Evolutionary conservation across 805 yeast genomes (phyloP), one percentile per base, ranked within the genome.

Genomic region (Metschnikowia henanensis): DNA sequence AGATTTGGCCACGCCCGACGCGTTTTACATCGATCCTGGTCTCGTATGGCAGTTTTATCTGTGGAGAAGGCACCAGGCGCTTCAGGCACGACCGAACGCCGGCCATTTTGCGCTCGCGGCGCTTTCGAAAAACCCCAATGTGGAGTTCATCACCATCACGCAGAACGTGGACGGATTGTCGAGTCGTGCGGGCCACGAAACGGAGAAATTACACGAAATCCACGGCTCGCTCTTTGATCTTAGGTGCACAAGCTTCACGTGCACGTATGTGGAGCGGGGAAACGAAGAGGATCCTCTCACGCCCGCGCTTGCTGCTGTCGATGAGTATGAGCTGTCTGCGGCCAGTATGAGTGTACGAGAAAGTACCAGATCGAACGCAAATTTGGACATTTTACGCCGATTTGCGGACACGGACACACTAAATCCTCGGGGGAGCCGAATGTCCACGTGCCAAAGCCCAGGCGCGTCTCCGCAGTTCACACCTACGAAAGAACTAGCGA

Each of bases 1-100:
- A 35, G 96, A 89, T 57, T 69, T 90, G 34, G 96, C 96, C 6
- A 89, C 96, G 0, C 96, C 95, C 0, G 96, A 89, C 58, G 96
- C 96, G 5, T 89, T 90, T 60, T 77, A 81, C 46, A 70, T 72
- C 16, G 91, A 89, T 58, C 96, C 97, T 0, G 87, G 87, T 0
- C 69, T 88, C 8, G 96, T 90, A 6, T 89, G 97, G 97, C 92
- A 87, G 58, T 89, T 86, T 56, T 89, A 90, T 62, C 73, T 88
- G 4, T 79, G 80, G 61, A 66, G 95, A 48, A 60, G 97, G 35
- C 73, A 66, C 36, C 70, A 70, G 37, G 91, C 96, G 0, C 65
- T 87, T 39, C 64, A 63, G 35, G 88, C 92, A 0, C 62, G 57
- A 37, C 96, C 96, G 0, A 89, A 89, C 56, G 61, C 57, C 8